These are phyloP conservation scores for Lentinula sp. DNA, from an alignment of 768 basidiomycete genomes.

Conservation along the genomic window DNA sequence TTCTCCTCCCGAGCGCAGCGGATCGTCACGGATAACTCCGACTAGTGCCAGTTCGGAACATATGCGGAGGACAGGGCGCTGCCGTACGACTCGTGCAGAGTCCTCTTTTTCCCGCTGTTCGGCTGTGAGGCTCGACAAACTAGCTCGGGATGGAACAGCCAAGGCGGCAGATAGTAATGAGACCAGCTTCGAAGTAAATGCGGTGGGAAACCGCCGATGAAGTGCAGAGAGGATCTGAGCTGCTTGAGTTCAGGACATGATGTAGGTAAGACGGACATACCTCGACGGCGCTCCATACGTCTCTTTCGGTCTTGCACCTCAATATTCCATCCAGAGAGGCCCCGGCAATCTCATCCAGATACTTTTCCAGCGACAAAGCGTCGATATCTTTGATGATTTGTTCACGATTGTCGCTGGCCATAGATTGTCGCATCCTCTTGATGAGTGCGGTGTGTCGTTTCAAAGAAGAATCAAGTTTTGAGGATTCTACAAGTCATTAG, in stretches of 20 bases:
- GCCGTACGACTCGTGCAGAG: slow-evolving; percentile 64
- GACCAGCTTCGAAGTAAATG: slow-evolving; percentile 72
- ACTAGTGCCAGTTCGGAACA: slow-evolving; percentile 89
- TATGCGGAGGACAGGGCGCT: slow-evolving; percentile 81
- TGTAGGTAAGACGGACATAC: slow-evolving; percentile 34
- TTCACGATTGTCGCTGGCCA: slow-evolving; percentile 77
- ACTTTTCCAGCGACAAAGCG: slow-evolving; percentile 87
- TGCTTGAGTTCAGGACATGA: not conserved
- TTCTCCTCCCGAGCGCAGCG: slow-evolving; percentile 70
- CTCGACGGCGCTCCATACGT: slow-evolving; percentile 89
- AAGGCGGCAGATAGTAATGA: slow-evolving; percentile 52
- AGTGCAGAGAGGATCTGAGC: slow-evolving; percentile 79
- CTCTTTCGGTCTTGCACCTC: slow-evolving; percentile 89
- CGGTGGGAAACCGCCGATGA: slow-evolving; percentile 78
- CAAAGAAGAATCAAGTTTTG: slow-evolving; percentile 87
- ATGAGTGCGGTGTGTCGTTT: slow-evolving; percentile 95
- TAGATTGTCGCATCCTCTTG: slow-evolving; percentile 84
- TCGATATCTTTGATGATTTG: slow-evolving; percentile 92
- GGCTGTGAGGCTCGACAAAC: slow-evolving; percentile 48
- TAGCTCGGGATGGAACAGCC: slow-evolving; percentile 50
- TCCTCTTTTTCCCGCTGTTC: slow-evolving; percentile 96
- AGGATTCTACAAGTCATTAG: slow-evolving; percentile 42
- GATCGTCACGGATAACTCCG: slow-evolving; percentile 72
- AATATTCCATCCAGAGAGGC: slow-evolving; percentile 81
- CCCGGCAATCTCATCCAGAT: slow-evolving; percentile 89